A percentile compares a stretch with the other conserved stretches of the same genome.
These are phyloP conservation scores for Cnidoscolus chayamansa DNA, from an alignment of 441 rosid genomes.

Conservation along the genomic window DNA sequence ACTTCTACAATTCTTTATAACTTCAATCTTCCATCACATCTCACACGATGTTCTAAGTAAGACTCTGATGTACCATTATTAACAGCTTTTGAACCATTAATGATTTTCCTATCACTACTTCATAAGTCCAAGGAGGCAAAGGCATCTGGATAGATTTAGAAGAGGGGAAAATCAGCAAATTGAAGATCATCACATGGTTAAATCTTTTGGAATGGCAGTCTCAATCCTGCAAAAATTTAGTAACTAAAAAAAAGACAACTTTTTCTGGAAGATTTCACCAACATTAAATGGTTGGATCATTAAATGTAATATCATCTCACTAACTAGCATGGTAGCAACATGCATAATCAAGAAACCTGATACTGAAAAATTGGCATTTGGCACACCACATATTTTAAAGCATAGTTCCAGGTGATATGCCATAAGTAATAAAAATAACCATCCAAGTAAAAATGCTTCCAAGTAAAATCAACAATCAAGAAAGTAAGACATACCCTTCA, in stretches of 20 bases:
- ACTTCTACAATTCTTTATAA: not conserved
- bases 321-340: not conserved
- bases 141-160: not conserved
- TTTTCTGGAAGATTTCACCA: not conserved
- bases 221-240: too few species aligned
- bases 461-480: constrained; percentile 18
- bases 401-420: not conserved
- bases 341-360: not conserved
- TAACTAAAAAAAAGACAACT: not conserved
- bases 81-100: not conserved
- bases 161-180: not conserved
- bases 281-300: not conserved
- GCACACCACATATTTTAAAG: not conserved
- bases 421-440: constrained; percentile 18
- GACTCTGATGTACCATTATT: not conserved
- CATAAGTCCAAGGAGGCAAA: not conserved
- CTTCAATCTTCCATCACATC: not conserved
- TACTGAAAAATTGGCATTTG: not conserved
- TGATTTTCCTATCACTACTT: not conserved
- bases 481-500: constrained; percentile 68
- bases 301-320: not conserved
- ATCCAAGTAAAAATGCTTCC: constrained; percentile 14
- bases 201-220: not conserved
- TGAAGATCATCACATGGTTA: not conserved
- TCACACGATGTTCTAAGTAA: not conserved